Evolutionary conservation across 176 grass and related monocot genomes (phyloP).

Genomic region (Metroxylon sagu): DNA sequence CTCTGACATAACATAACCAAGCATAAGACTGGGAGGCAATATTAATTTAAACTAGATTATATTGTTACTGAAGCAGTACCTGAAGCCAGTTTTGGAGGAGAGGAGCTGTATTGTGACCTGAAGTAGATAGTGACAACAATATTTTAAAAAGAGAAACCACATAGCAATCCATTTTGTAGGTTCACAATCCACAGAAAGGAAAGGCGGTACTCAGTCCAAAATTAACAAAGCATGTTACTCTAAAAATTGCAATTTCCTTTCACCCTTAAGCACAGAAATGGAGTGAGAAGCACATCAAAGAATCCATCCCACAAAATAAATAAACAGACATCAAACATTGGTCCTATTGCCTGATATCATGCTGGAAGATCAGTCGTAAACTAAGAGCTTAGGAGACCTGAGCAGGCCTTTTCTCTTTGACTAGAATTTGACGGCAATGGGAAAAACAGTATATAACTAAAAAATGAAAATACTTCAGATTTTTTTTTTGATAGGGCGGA

Average conservation of each 20-base stretch:
- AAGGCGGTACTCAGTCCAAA: too few relatives aligned
- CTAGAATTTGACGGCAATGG: too few relatives aligned
- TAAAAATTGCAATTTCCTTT: neutral
- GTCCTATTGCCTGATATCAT: too few relatives aligned
- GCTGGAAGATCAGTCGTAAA: too few relatives aligned
- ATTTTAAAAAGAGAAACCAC: too few relatives aligned
- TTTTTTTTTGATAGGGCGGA: neutral
- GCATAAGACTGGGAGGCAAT: slow-evolving; percentile 22
- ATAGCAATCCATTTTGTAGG: too few relatives aligned
- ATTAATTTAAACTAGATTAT: slow-evolving; percentile 4
- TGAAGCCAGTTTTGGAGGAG: slow-evolving; percentile 94
- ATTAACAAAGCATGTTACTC: too few relatives aligned
- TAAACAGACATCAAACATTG: too few relatives aligned
- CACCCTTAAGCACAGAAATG: neutral
- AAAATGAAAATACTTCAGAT: neutral
- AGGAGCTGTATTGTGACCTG: slow-evolving; percentile 93
- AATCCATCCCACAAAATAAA: neutral
- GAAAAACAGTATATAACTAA: neutral
- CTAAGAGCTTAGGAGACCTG: too few relatives aligned
- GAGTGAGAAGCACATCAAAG: neutral
- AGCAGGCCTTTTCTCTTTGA: too few relatives aligned
- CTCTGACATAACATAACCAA: slow-evolving; percentile 40
- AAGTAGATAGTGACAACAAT: neutral
- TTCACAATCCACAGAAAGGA: too few relatives aligned
- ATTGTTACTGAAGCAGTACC: slow-evolving; percentile 32